Percentiles rank a stretch among this genome's conserved stretches.
Evolutionary conservation across 2,329 filamentous ascomycete genomes (phyloP).

Genomic region (Aaosphaeria arxii): DNA sequence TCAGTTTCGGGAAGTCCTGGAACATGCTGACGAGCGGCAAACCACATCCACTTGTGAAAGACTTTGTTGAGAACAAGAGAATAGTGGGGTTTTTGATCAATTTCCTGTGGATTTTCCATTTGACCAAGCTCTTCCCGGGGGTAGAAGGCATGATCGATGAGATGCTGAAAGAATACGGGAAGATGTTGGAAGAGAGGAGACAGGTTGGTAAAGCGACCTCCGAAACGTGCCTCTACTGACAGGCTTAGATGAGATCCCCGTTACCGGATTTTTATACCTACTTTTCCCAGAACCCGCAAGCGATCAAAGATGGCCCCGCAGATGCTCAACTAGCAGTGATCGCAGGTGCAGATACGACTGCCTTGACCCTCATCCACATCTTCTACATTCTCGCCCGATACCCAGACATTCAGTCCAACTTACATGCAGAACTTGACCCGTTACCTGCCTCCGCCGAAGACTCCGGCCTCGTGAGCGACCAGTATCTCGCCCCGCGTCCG

Average conservation of each 20-base stretch:
- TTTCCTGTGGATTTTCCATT: neutral
- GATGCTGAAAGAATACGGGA: neutral
- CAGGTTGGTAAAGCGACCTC: neutral
- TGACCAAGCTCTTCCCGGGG: neutral
- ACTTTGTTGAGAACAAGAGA: neutral
- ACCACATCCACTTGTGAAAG: neutral
- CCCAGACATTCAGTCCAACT: neutral
- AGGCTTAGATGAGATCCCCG: neutral
- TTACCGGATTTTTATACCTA: neutral
- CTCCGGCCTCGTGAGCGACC: neutral
- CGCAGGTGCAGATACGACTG: conserved; percentile 49
- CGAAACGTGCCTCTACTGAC: neutral
- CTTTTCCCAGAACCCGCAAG: neutral
- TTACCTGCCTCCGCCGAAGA: neutral
- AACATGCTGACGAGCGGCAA: conserved; percentile 18
- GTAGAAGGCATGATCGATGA: neutral
- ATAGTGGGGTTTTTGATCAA: neutral
- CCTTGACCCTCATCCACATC: conserved; percentile 49
- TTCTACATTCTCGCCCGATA: conserved; percentile 43
- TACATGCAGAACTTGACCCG: neutral
- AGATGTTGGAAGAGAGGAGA: neutral
- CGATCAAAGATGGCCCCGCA: neutral
- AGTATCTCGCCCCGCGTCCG: neutral
- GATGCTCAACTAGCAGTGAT: neutral
- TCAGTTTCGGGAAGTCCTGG: conserved; percentile 34